Conservation (phyloP, 1,139 yeast genomes). For the Pichia sp. region DNA sequence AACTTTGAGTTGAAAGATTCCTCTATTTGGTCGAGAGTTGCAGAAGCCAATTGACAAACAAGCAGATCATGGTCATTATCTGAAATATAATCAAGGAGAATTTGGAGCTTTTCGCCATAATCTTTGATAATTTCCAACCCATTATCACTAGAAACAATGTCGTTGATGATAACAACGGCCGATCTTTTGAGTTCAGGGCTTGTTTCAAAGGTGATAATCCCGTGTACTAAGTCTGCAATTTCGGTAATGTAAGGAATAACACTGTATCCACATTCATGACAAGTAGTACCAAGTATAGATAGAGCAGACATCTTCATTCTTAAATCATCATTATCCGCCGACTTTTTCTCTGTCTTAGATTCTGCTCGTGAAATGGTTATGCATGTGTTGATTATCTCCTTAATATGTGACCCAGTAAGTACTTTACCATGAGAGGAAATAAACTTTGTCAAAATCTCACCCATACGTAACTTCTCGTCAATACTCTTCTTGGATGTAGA, state of each 20-base stretch:
- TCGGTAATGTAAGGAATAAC: slow-evolving; percentile 45
- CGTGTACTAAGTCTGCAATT: slow-evolving; percentile 70
- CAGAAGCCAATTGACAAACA: slow-evolving; percentile 47
- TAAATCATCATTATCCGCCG: slow-evolving; percentile 40
- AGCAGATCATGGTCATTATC: slow-evolving; percentile 53
- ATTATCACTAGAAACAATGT: slow-evolving; percentile 43
- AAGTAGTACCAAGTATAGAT: slow-evolving; percentile 69
- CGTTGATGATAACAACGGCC: slow-evolving; percentile 66
- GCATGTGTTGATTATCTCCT: slow-evolving; percentile 36
- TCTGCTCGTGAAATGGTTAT: slow-evolving; percentile 32
- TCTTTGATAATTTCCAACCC: slow-evolving; percentile 45
- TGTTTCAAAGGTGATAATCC: slow-evolving; percentile 60
- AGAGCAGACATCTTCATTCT: slow-evolving; percentile 78
- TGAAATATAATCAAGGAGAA: slow-evolving; percentile 41
- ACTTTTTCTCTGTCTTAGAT: slow-evolving; percentile 32
- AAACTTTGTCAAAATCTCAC: slow-evolving; percentile 70
- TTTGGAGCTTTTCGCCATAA: slow-evolving; percentile 41
- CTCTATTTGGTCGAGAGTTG: slow-evolving; percentile 42
- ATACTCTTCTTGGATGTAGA: slow-evolving; percentile 29
- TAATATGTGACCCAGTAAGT: slow-evolving; percentile 35
- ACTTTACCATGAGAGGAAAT: slow-evolving; percentile 45
- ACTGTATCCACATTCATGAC: slow-evolving; percentile 39
- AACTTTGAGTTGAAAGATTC: slow-evolving; percentile 33
- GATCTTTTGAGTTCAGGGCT: slow-evolving; percentile 60
- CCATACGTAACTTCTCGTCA: slow-evolving; percentile 69